A percentile compares a stretch with the other conserved stretches of the same genome.
These are phyloP conservation scores for Metarhizium guizhouense DNA, from an alignment of 2,329 filamentous ascomycete genomes.

Conservation along the genomic window DNA sequence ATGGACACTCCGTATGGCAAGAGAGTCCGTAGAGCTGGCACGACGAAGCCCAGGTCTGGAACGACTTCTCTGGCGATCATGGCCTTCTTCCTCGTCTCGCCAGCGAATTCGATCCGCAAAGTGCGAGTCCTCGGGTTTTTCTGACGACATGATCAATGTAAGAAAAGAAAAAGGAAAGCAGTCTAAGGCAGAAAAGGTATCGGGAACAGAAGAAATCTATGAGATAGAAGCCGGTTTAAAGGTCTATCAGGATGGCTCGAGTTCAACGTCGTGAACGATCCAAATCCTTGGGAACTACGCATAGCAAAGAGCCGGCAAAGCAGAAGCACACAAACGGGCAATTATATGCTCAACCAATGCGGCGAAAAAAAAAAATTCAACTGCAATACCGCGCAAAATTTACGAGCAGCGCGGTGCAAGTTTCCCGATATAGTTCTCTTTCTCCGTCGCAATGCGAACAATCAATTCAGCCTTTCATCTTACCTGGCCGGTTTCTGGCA, in stretches of 20 bases:
- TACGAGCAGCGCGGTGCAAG: not conserved
- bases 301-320: not conserved
- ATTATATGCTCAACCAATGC: constrained; percentile 1
- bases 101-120: constrained; percentile 24
- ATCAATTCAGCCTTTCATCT: not conserved
- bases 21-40: constrained; percentile 24
- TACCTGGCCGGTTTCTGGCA: constrained; percentile 5
- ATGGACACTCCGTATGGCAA: constrained; percentile 31
- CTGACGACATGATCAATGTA: constrained; percentile 6
- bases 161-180: not conserved
- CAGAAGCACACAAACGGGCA: not conserved
- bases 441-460: not conserved
- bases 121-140: constrained; percentile 8
- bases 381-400: not conserved
- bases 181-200: not conserved
- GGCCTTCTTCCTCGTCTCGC: constrained; percentile 26
- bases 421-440: not conserved
- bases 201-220: not conserved
- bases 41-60: constrained; percentile 10
- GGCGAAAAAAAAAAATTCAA: not conserved
- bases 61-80: constrained; percentile 11
- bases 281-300: not conserved
- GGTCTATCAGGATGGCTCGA: not conserved
- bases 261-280: not conserved
- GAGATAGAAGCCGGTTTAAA: not conserved